phyloP scores from a whole-genome alignment of 495 filamentous ascomycete genomes.

The Penicillium verhagenii region DNA sequence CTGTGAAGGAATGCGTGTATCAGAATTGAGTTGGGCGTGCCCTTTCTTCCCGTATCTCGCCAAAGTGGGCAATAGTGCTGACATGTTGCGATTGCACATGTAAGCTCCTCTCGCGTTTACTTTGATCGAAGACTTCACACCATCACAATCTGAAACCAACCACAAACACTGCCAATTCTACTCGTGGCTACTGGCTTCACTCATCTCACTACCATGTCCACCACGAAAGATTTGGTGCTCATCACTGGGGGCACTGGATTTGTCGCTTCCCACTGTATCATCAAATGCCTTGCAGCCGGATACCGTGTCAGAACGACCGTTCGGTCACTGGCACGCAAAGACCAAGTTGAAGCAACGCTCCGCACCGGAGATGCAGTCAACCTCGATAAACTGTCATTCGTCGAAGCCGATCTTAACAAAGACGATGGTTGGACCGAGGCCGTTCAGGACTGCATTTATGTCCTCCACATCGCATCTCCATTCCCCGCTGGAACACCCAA shows the following conservation, averaged over 20 bases:
- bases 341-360: not conserved
- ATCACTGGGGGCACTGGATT: constrained; percentile 14
- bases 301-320: constrained; percentile 10
- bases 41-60: not conserved
- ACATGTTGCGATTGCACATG: not conserved
- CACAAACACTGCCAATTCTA: no score
- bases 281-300: constrained; percentile 7
- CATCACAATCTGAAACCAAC: not conserved
- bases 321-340: constrained; percentile 6
- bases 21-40: not conserved
- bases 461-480: constrained; percentile 13
- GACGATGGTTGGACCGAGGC: constrained; percentile 13
- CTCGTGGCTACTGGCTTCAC: not conserved
- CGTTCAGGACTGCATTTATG: constrained; percentile 9
- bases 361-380: not conserved
- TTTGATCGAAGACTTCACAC: no score
- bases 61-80: not conserved
- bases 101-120: no score
- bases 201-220: not conserved
- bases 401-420: constrained; percentile 9
- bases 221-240: constrained; percentile 3
- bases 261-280: constrained; percentile 6
- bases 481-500: constrained; percentile 5
- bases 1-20: no score
- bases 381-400: constrained; percentile 3